Evolutionary conservation across 176 grass and related monocot genomes (phyloP).

Genomic region (Triticum turgidum): DNA sequence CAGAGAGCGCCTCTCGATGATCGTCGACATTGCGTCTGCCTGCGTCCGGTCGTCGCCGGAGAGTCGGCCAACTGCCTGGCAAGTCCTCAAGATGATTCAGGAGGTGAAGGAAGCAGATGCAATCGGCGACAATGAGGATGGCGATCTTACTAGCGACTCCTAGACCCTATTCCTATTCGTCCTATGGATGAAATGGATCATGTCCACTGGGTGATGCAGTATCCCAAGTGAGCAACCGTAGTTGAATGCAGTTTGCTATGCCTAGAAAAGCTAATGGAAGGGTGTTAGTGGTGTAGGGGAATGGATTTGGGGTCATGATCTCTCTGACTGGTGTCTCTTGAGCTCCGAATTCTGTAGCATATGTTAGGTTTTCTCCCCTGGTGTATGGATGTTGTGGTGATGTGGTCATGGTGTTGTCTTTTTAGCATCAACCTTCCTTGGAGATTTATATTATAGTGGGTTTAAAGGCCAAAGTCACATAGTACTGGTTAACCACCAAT

Average conservation of each 20-base stretch:
- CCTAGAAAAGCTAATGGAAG: not conserved
- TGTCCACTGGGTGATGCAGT: not conserved
- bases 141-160: constrained; percentile 68
- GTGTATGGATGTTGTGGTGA: not conserved
- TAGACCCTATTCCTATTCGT: constrained; percentile 22
- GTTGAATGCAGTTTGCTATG: not conserved
- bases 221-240: not conserved
- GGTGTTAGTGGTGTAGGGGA: not conserved
- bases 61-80: constrained; percentile 85
- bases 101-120: constrained; percentile 92
- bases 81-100: constrained; percentile 98
- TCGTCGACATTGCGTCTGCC: constrained; percentile 65
- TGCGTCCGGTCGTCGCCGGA: constrained; percentile 71
- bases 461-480: not conserved
- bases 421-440: not conserved
- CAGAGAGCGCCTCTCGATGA: constrained; percentile 71
- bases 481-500: not conserved
- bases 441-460: not conserved
- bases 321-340: constrained; percentile 21
- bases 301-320: constrained; percentile 33
- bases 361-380: constrained; percentile 5
- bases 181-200: not conserved
- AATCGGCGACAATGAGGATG: constrained; percentile 64
- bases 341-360: constrained; percentile 31
- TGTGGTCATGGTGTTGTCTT: not conserved